phyloP scores from a whole-genome alignment of 2,329 filamentous ascomycete species.

The Alternaria angustiovoidea region DNA sequence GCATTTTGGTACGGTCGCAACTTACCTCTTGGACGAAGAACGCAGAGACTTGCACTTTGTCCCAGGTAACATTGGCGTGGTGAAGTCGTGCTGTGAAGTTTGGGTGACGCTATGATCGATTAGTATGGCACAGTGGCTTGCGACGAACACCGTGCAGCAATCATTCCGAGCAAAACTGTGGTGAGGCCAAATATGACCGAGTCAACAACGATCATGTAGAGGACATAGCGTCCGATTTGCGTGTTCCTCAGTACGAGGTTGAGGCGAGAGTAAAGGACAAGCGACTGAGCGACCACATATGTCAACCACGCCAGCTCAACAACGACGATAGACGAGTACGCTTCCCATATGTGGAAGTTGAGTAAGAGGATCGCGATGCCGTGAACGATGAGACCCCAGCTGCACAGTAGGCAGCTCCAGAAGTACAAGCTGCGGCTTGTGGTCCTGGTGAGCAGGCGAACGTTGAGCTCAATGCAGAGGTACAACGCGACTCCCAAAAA shows the following conservation, averaged over 20 bases:
- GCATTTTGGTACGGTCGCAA: not conserved
- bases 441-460: conserved; percentile 49
- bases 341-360: conserved; percentile 53
- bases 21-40: conserved; percentile 52
- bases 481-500: conserved; percentile 43
- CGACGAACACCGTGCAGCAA: conserved; percentile 47
- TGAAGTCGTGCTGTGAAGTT: conserved; percentile 18
- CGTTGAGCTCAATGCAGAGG: conserved; percentile 53
- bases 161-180: conserved; percentile 62
- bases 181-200: conserved; percentile 62
- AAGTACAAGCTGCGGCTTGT: conserved; percentile 57
- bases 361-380: conserved; percentile 53
- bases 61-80: conserved; percentile 37
- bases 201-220: conserved; percentile 64
- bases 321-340: conserved; percentile 49
- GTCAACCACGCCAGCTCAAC: conserved; percentile 64
- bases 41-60: conserved; percentile 51
- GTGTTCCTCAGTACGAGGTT: conserved; percentile 60
- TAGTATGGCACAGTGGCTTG: conserved; percentile 3
- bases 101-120: conserved; percentile 24
- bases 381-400: conserved; percentile 49
- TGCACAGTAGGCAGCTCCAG: conserved; percentile 48
- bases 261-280: conserved; percentile 68
- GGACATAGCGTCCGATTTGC: conserved; percentile 49
- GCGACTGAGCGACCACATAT: conserved; percentile 66